phyloP scores from a whole-genome alignment of 371 early-diverging fungal genomes.

The Syncephalastrum monosporum region DNA sequence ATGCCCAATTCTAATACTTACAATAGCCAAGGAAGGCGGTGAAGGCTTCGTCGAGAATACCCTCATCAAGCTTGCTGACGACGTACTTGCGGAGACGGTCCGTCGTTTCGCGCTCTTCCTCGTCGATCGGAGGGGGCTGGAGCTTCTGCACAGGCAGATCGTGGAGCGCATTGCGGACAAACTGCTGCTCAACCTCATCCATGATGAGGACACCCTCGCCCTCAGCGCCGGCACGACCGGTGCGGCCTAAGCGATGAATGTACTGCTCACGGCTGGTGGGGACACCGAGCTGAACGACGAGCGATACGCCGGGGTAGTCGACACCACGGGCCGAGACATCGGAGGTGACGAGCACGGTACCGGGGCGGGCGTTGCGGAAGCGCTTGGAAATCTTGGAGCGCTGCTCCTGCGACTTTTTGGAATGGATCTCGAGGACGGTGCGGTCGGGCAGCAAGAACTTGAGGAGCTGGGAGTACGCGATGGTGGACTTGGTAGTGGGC shows the following conservation, averaged over 20 bases:
- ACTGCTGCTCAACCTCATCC: conserved; percentile 79
- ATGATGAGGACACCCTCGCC: conserved; percentile 90
- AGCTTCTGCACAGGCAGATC: conserved; percentile 55
- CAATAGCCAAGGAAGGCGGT: conserved; percentile 72
- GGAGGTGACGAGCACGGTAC: conserved; percentile 90
- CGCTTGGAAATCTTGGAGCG: conserved; percentile 72
- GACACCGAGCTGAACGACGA: conserved; percentile 94
- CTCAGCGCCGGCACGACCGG: conserved; percentile 95
- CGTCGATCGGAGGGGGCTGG: conserved; percentile 34
- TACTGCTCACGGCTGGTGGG: conserved; percentile 92
- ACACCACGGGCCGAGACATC: conserved; percentile 99
- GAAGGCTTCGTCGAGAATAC: conserved; percentile 54
- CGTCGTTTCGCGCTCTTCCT: conserved; percentile 28
- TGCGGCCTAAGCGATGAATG: conserved; percentile 98
- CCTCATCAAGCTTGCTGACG: conserved; percentile 37
- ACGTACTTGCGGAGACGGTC: conserved; percentile 19
- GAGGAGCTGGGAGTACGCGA: conserved; percentile 70
- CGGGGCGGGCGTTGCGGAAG: conserved; percentile 66
- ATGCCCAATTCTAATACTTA: conserved; percentile 21
- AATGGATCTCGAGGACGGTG: conserved; percentile 75
- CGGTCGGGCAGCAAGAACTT: conserved; percentile 41
- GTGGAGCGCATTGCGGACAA: conserved; percentile 52
- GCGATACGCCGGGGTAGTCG: conserved; percentile 96
- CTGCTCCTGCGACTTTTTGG: conserved; percentile 69
- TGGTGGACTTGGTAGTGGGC: conserved; percentile 80